Evolutionary conservation across 2,329 filamentous ascomycete species (phyloP).

Genomic region (Penicillium hesseltinei): DNA sequence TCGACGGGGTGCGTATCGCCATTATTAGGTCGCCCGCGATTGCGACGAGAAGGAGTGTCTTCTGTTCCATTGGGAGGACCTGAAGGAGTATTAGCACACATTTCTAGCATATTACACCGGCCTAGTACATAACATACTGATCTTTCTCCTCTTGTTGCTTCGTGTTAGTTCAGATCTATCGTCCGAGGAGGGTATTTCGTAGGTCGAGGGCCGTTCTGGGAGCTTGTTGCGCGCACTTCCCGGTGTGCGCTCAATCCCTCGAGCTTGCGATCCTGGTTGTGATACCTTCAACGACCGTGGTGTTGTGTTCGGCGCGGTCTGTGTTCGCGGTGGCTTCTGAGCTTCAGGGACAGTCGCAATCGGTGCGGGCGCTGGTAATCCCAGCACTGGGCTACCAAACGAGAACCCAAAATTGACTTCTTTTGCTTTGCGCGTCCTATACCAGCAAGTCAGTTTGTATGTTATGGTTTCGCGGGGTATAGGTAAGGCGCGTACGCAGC

Average conservation of each 20-base stretch:
- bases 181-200: constrained; percentile 37
- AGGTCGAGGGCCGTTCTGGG: constrained; percentile 34
- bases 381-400: constrained; percentile 36
- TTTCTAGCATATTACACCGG: neutral
- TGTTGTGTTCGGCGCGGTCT: constrained; percentile 13
- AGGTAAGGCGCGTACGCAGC: constrained; percentile 49
- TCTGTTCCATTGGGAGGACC: constrained; percentile 10
- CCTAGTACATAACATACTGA: constrained; percentile 27
- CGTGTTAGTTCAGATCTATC: constrained; percentile 26
- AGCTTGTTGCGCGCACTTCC: constrained; percentile 34
- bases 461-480: constrained; percentile 29
- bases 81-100: constrained; percentile 15
- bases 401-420: constrained; percentile 53
- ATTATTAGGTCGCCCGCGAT: neutral
- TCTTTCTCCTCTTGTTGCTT: constrained; percentile 35
- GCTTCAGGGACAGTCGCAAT: constrained; percentile 20
- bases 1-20: neutral
- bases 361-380: constrained; percentile 26
- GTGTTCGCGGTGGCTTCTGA: constrained; percentile 20
- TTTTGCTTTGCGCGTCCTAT: constrained; percentile 48
- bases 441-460: constrained; percentile 17
- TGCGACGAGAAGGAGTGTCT: constrained; percentile 8
- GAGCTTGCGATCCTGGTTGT: constrained; percentile 15
- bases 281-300: constrained; percentile 17
- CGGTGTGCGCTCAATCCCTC: constrained; percentile 24